Evolutionary conservation across 192 early-diverging fungal genomes (phyloP), one percentile per base, ranked within the genome.

Genomic region (Mortierella claussenii): DNA sequence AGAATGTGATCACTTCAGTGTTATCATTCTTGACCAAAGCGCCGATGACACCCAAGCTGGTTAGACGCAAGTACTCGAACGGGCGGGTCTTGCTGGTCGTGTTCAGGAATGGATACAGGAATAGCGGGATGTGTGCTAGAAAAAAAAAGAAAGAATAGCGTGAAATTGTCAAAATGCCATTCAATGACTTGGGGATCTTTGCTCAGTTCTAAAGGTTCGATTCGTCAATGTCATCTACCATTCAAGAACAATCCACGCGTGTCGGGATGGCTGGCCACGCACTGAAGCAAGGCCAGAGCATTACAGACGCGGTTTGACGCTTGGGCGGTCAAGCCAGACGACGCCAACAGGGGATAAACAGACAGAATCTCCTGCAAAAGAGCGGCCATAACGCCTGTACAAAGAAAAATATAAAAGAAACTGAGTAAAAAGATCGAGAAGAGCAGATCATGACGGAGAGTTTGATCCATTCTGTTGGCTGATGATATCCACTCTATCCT

Each of bases 1-100:
- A 85, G 68, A 98, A 99, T 32, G 89, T 91, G 78, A 97, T 98
- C 8, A 98, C 95, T 51, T 99, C 97, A 40, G 93, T 89, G 80
- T 91, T 97, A 82, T 99, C 97, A 63, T 97, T 95, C 89, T 99
- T 99, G 57, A 99, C 96, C 27, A 99, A 79, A 4, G 97, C 96
- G 17, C 97, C 96, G 68, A 99, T 97, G 20, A 99, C 96, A 55
- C 95, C 96, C 11, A 99, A 81, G 61, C 91, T 94, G 32, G 97
- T 98, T 67, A 98, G 80, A 11, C 97, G 89, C 42, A 99, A 81
- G 69, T 99, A 98, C 71, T 99, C 97, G 80, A 97, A 98, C 24
- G 96, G 96, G 37, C 96, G 87, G 23, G 94, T 92, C 79, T 96
- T 98, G 84, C 90, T 93, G 17, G 93, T 93, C 23, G 96, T 99